phyloP scores from a whole-genome alignment of 106 monocot species.

The Ottelia alismoides region DNA sequence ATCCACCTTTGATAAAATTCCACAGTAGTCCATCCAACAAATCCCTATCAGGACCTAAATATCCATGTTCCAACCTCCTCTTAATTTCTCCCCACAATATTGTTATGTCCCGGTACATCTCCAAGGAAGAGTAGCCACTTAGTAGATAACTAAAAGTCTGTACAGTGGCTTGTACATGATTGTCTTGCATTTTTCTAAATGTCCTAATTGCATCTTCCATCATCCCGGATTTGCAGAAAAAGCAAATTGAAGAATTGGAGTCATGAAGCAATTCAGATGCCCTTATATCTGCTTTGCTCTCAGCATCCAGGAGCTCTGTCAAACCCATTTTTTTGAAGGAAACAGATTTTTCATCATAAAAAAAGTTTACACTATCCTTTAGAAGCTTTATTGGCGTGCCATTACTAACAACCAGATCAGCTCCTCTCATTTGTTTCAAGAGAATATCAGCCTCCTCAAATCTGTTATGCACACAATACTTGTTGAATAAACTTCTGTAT shows the following conservation, averaged over 20 bases:
- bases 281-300: constrained; percentile 17
- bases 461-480: constrained; percentile 32
- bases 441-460: constrained; percentile 35
- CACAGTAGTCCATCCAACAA: constrained; percentile 61
- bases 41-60: constrained; percentile 37
- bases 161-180: constrained; percentile 36
- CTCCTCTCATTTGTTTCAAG: constrained; percentile 45
- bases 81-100: constrained; percentile 87
- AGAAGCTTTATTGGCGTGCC: too few species aligned
- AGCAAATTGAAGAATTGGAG: constrained; percentile 65
- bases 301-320: constrained; percentile 31
- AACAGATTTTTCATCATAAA: too few species aligned
- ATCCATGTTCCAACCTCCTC: constrained; percentile 43
- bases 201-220: constrained; percentile 83
- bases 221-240: constrained; percentile 87
- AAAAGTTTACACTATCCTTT: too few species aligned
- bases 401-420: too few species aligned
- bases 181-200: constrained; percentile 53
- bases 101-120: constrained; percentile 77
- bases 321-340: too few species aligned
- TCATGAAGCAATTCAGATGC: constrained; percentile 37
- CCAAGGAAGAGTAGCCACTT: constrained; percentile 58
- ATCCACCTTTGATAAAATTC: constrained; percentile 82
- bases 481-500: constrained; percentile 43
- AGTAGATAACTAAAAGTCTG: constrained; percentile 59